Percentiles rank a stretch among this genome's conserved stretches.
Conservation (phyloP, 1,284 basidiomycete species). For the Ceratobasidium sp. region DNA sequence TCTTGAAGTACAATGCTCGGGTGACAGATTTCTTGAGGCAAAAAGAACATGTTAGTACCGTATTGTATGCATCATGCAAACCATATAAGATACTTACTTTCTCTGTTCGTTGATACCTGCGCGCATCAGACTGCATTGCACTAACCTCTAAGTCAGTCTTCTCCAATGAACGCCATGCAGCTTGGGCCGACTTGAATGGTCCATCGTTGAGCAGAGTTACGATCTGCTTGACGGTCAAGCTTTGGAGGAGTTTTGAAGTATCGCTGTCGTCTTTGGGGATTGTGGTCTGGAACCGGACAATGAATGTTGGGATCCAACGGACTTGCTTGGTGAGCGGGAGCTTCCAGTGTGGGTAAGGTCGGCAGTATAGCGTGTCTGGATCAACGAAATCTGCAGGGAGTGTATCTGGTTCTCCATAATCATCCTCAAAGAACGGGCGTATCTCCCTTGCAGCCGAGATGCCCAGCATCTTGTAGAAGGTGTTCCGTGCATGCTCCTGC, state of each 20-base stretch:
- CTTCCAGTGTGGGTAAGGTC: slow-evolving; percentile 27
- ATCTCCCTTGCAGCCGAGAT: neutral
- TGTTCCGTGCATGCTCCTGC: slow-evolving; percentile 13
- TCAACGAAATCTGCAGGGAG: slow-evolving; percentile 5
- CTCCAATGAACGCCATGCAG: neutral
- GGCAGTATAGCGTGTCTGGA: slow-evolving; percentile 10
- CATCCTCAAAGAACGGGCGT: neutral
- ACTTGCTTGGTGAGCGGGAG: neutral
- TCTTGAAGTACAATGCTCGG: neutral
- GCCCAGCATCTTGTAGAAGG: neutral
- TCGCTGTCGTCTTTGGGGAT: slow-evolving; percentile 9
- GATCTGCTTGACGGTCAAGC: slow-evolving; percentile 7
- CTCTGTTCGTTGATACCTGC: neutral
- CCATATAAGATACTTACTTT: neutral
- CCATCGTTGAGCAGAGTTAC: slow-evolving; percentile 16
- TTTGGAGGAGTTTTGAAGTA: neutral
- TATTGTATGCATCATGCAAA: no score
- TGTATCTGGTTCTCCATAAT: slow-evolving; percentile 4
- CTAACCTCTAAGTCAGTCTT: neutral
- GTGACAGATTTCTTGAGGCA: neutral
- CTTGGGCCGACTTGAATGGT: neutral
- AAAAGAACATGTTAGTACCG: neutral
- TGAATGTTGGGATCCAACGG: slow-evolving; percentile 6
- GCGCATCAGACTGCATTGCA: neutral
- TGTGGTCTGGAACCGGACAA: neutral